Base-by-base conservation (phyloP, 202 grass and related monocot species). In the Panicum virgatum region DNA sequence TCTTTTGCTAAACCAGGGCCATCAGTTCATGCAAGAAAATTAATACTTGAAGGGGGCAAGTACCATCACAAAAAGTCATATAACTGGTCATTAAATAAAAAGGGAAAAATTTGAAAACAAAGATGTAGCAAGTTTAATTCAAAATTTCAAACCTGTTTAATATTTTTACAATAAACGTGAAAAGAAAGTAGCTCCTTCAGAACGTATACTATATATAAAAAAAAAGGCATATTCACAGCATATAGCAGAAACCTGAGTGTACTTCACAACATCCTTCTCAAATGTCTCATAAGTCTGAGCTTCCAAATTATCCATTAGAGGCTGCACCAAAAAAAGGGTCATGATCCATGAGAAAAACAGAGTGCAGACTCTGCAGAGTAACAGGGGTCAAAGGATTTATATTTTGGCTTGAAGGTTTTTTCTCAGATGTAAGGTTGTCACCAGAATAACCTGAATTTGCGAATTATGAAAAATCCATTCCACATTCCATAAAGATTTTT, bases 221-320 rank as follows among this genome's bases (percentile, higher is more conserved):
- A 40, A 38, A 86, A 73, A 61, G 9, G 36, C 25, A 62, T 9
- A 77, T 38, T 72, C 42, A 11, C 12, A 79, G 53, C n/a, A 82
- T 69, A 53, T 34, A 79, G 72, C 22, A 76, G 22, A 40, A 70
- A 99, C 97, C 89, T 99, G 97, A 75, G 77, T 90, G 84, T 99
- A 99, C 74, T 99, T 99, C 72, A 99, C 86, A 48, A 90, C 85
- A 38, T 99, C 97, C 82, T 99, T 99, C 86, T 99, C 97, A 18
- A 99, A 99, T 84, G 93, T 99, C 84, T 99, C 97, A 1, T 99
- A 99, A 23, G 97, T 99, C 72, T 99, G 97, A 82, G 97, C 97
- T 86, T 99, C 97, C 69, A 99, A 82, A 94, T 99, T 99, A 90
- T 99, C 97, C 97, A 99, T 99, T 44, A 99, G 80, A 87, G 97